A percentile compares a stretch with the other conserved stretches of the same genome.
Conservation (phyloP, 441 rosid species). For the Erodium moschatum region DNA sequence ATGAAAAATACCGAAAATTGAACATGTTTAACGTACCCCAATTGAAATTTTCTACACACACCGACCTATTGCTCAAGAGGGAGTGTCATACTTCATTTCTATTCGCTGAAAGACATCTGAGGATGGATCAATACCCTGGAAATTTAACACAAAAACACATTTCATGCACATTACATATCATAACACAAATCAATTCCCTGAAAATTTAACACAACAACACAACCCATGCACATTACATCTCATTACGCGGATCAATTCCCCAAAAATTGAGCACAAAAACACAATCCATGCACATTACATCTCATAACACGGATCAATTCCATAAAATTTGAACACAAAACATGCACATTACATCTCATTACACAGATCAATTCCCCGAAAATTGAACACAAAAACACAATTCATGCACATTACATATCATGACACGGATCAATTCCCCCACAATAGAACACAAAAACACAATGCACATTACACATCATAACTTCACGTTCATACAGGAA, state of each 20-base stretch:
- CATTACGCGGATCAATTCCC: background rate
- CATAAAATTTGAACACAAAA: too few species aligned
- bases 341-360: background rate
- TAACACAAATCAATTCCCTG: too few species aligned
- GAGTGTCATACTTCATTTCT: slow-evolving; percentile 56
- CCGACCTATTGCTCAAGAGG: background rate
- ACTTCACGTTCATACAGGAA: too few species aligned
- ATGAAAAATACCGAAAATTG: slow-evolving; percentile 5
- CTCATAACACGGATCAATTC: background rate
- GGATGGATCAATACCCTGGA: slow-evolving; percentile 55
- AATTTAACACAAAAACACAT: background rate
- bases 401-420: background rate
- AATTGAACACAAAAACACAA: background rate
- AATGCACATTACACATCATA: too few species aligned
- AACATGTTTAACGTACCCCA: background rate
- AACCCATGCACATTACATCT: too few species aligned
- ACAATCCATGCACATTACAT: background rate
- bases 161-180: slow-evolving; percentile 6
- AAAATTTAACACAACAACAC: too few species aligned
- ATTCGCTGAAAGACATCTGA: slow-evolving; percentile 51
- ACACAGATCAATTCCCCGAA: background rate
- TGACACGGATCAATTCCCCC: too few species aligned
- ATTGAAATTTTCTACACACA: background rate
- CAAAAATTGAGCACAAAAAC: background rate
- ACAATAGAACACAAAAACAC: too few species aligned